phyloP scores from a whole-genome alignment of 106 monocot genomes.

The Vanilla planifolia region DNA sequence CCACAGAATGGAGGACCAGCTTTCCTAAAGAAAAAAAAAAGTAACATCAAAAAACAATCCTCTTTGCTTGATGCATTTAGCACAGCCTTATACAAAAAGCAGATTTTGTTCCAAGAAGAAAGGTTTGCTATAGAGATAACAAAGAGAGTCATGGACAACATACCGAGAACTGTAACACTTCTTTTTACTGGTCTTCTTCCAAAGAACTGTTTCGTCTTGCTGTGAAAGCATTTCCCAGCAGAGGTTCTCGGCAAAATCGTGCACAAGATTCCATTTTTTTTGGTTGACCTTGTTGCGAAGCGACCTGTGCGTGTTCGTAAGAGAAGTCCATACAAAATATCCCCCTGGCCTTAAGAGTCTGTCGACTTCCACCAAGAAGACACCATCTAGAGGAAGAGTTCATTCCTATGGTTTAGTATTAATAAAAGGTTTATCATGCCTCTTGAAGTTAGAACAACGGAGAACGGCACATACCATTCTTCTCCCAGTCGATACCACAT shows the following conservation, averaged over 20 bases:
- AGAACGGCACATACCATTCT: conserved; percentile 38
- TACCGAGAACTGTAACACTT: conserved; percentile 69
- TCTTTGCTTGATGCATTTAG: not conserved
- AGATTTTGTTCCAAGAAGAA: not conserved
- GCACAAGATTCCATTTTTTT: conserved; percentile 49
- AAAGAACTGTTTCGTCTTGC: conserved; percentile 86
- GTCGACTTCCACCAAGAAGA: conserved; percentile 74
- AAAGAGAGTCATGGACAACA: not conserved
- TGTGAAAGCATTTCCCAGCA: conserved; percentile 89
- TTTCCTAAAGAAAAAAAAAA: conserved; percentile 34
- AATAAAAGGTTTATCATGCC: conserved; percentile 1
- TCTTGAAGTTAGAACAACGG: not conserved
- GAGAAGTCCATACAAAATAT: conserved; percentile 88
- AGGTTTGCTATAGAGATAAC: too few relatives aligned
- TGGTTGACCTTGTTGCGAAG: conserved; percentile 53
- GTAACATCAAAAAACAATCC: too few relatives aligned
- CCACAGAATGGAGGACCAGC: conserved; percentile 56
- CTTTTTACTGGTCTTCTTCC: conserved; percentile 73
- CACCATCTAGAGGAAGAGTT: conserved; percentile 48
- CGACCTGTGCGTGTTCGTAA: conserved; percentile 42
- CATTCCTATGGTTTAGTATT: not conserved
- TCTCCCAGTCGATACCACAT: conserved; percentile 78
- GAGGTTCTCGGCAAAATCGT: conserved; percentile 51
- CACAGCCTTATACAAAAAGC: not conserved
- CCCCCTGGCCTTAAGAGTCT: conserved; percentile 82